Conservation (phyloP, 2,329 filamentous ascomycete species). For the Colletotrichum acutatum region DNA sequence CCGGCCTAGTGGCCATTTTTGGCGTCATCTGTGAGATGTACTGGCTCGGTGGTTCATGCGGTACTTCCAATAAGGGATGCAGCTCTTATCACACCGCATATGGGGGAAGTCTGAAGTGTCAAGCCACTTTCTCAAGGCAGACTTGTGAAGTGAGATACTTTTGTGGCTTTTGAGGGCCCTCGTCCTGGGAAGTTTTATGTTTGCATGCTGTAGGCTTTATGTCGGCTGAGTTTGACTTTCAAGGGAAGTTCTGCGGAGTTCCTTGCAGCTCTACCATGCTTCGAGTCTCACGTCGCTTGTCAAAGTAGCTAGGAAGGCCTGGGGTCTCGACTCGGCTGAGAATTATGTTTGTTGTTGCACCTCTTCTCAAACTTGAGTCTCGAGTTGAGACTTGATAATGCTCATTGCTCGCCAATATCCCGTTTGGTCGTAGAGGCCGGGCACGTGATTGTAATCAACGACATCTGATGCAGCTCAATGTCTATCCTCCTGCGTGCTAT, state of each 20-base stretch:
- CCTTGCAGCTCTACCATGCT: not conserved
- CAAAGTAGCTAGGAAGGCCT: not conserved
- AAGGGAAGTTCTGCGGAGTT: not conserved
- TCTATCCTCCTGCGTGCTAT: not conserved
- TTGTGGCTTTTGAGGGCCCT: conserved; percentile 4
- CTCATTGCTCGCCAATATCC: not conserved
- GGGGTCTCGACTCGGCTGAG: not conserved
- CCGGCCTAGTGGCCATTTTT: conserved; percentile 5
- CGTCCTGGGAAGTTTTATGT: not conserved
- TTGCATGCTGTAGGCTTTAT: not conserved
- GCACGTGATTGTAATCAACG: not conserved
- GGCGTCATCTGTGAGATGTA: conserved; percentile 10
- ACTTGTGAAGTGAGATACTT: not conserved
- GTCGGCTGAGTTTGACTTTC: not conserved
- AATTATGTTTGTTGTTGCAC: not conserved
- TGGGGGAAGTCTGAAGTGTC: not conserved
- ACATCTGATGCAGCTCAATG: not conserved
- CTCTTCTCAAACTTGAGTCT: not conserved
- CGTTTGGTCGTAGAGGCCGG: not conserved
- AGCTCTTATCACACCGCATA: conserved; percentile 19
- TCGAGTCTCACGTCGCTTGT: not conserved
- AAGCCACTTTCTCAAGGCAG: conserved; percentile 9
- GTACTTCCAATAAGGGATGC: conserved; percentile 9
- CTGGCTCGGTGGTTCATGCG: not conserved
- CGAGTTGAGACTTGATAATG: not conserved